Base-by-base conservation (phyloP, 305 asterid genomes). In the Salvia sclarea region DNA sequence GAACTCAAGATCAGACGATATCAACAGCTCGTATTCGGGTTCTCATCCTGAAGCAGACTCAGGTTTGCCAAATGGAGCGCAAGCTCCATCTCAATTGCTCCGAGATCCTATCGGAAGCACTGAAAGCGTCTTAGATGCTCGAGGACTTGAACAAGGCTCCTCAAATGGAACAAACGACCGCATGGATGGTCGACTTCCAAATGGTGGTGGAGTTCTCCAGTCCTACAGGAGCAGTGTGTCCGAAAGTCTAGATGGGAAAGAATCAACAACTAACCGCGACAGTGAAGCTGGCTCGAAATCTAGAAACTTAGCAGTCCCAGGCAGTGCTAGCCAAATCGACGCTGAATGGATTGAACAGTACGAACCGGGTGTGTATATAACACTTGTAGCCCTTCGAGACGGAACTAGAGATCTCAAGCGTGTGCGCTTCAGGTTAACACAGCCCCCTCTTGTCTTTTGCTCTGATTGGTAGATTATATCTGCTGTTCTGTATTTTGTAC, bases 391-490 rank as follows among this genome's bases (percentile, higher is more conserved):
- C 60, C 92, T 88, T 62, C 84, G 80, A 10, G 96, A 93, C 75
- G 98, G 98, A 64, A 87, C 88, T n/a, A 85, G 96, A 80, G 98
- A 93, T 81, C 97, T 90, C 68, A 90, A 90, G 78, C 97, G 98
- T 1, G 97, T 93, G 7, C 98, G 98, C 76, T 91, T 94, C 96
- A 94, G 99, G 98, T 94, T n/a, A n/a, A 86, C 21, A 24, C 33
- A n/a, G 24, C 33, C 28, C 59, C 54, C 13, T 35, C 38, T 6
- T 17, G 10, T 48, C 50, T 64, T n/a, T n/a, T 22, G 13, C 61
- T 40, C 37, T 67, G 38, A 21, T n/a, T 25, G 43, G 48, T 62
- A 49, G n/a, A n/a, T n/a, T 48, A 50, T 11, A 4, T 45, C 8
- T 47, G 33, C 24, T 25, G 3, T 37, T 35, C 25, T 41, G 44